Evolutionary conservation across 2,329 filamentous ascomycete species (phyloP).

Genomic region (Daldinia sp.): DNA sequence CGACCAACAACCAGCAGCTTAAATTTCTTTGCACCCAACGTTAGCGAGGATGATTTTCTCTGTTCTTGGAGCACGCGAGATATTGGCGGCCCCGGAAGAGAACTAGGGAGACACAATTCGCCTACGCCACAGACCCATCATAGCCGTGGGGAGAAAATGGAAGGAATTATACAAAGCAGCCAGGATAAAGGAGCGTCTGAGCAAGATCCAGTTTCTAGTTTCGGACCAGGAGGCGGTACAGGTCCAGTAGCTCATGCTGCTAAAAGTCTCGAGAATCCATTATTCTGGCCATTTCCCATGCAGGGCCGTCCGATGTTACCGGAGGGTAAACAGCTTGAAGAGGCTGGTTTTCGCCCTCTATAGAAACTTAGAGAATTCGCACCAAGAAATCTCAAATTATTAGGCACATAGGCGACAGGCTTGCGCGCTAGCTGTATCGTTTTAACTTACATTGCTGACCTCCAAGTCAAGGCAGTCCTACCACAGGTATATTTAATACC

Average conservation of each 20-base stretch:
- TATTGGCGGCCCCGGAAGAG: slow-evolving; percentile 11
- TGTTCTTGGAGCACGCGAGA: slow-evolving; percentile 54
- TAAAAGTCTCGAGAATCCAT: slow-evolving; percentile 58
- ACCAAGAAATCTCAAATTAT: too few relatives aligned
- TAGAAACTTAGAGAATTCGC: slow-evolving; percentile 36
- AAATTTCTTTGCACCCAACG: slow-evolving; percentile 65
- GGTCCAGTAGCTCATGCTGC: slow-evolving; percentile 37
- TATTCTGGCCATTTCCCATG: slow-evolving; percentile 70
- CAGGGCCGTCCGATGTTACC: slow-evolving; percentile 65
- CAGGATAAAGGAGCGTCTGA: slow-evolving; percentile 20
- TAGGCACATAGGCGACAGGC: not conserved
- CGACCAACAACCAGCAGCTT: slow-evolving; percentile 60
- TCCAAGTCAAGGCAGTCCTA: not conserved
- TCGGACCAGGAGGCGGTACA: slow-evolving; percentile 24
- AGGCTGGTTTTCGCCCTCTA: slow-evolving; percentile 60
- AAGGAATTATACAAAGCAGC: slow-evolving; percentile 31
- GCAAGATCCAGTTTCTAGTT: slow-evolving; percentile 17
- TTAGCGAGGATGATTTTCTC: slow-evolving; percentile 58
- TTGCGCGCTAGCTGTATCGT: not conserved
- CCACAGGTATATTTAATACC: not conserved
- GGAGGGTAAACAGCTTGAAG: slow-evolving; percentile 55
- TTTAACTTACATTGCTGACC: not conserved
- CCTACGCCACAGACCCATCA: slow-evolving; percentile 23
- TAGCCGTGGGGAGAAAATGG: slow-evolving; percentile 36
- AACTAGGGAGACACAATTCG: slow-evolving; percentile 12